Conservation (phyloP, 2,329 filamentous ascomycete species). For the Nothomitra cinnamomea region DNA sequence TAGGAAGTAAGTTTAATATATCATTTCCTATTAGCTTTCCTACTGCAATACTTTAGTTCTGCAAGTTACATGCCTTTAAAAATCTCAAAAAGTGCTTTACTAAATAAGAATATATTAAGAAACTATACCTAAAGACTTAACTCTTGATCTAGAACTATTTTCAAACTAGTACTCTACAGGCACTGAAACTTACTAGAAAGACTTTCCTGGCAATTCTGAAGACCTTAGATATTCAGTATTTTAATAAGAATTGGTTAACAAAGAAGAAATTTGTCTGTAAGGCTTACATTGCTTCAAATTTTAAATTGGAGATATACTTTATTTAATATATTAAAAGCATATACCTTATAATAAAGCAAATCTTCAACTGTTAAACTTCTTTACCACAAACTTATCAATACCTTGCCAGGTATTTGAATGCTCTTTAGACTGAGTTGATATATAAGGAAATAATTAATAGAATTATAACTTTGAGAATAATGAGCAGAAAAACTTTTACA, state of each 20-base stretch:
- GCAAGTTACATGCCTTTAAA: neutral
- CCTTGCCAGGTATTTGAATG: too few species aligned
- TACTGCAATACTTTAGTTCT: neutral
- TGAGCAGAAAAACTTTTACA: too few species aligned
- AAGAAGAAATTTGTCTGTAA: neutral
- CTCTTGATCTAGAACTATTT: neutral
- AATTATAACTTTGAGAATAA: too few species aligned
- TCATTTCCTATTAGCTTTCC: neutral
- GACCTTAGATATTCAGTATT: neutral
- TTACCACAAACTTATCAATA: too few species aligned
- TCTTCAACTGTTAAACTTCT: too few species aligned
- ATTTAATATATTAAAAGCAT: too few species aligned
- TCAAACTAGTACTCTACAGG: too few species aligned
- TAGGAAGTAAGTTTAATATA: neutral
- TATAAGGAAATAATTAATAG: too few species aligned
- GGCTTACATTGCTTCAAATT: too few species aligned
- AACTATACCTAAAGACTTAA: neutral
- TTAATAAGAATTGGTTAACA: neutral
- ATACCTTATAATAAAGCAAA: too few species aligned
- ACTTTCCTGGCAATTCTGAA: neutral
- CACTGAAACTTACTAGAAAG: neutral
- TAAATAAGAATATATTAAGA: neutral
- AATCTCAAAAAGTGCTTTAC: neutral
- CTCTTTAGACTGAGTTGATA: too few species aligned
- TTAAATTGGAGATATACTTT: too few species aligned